Evolutionary conservation across 345 rosid genomes (phyloP), one percentile per base, ranked within the genome.

Genomic region (Gossypium turneri): DNA sequence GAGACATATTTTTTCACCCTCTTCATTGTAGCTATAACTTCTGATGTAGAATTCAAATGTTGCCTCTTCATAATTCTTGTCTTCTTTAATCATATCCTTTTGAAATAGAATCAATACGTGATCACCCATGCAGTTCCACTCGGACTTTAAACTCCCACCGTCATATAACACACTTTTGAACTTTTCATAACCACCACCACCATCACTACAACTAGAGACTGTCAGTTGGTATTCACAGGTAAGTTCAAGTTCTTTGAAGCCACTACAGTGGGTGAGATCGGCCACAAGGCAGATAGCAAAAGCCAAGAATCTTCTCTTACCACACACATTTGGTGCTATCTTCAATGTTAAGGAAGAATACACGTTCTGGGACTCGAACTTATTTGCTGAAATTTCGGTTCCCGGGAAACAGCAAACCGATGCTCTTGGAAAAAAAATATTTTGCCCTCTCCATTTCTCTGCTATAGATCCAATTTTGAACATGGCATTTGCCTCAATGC

Each of bases 91-190:
- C 57, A 53, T 3, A 17, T 53, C 22, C 1, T 1, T 0, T 0
- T 2, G 0, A 53, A 5, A 53, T 16, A 53, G 1, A 53, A 53
- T 53, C 1, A 53, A 53, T 0, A 53, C 57, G 9, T 17, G 57
- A 17, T 7, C 57, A 52, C 57, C 57, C 19, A 0, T 16, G 56
- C 1, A 51, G 0, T 51, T 29, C 0, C 0, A 4, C 34, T 29
- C 3, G 3, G 34, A 3, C 34, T 29, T 0, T 3, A 3, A 29
- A 29, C 0, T 3, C 4, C 4, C 0, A 29, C 0, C 34, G 4
- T 29, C 34, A 29, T 3, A 29, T 0, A 44, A 1, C 0, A 4
- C 8, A 51, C 9, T 16, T 51, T 1, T 51, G 19, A 51, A 16
- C 19, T 16, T 4, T 51, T 16, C 3, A 29, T 3, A 29, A 29